phyloP scores from a whole-genome alignment of 352 stramenopile species.

The Globisporangium nagaii region DNA sequence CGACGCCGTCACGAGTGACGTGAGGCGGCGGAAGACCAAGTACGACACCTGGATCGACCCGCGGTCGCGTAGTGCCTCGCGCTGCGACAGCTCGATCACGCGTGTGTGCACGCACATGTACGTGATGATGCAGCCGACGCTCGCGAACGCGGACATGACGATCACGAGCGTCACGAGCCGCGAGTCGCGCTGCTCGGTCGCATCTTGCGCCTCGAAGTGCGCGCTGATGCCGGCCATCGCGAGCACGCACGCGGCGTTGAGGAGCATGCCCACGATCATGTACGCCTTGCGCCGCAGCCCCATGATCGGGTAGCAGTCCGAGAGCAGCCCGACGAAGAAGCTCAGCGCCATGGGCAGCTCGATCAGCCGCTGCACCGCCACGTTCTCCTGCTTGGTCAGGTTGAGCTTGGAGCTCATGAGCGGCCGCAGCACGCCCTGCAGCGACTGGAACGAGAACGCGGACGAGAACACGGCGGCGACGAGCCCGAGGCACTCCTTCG shows the following conservation, averaged over 20 bases:
- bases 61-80: slow-evolving; percentile 28
- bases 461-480: slow-evolving; percentile 17
- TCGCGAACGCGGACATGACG: slow-evolving; percentile 16
- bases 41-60: slow-evolving; percentile 32
- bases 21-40: slow-evolving; percentile 25
- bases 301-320: slow-evolving; percentile 88
- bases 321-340: slow-evolving; percentile 85
- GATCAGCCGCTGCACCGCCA: slow-evolving; percentile 43
- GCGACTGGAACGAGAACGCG: slow-evolving; percentile 13
- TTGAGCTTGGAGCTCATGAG: slow-evolving; percentile 14
- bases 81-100: slow-evolving; percentile 36
- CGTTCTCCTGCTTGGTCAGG: slow-evolving; percentile 9
- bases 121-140: slow-evolving; percentile 24
- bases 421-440: slow-evolving; percentile 9
- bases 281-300: slow-evolving; percentile 88
- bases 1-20: slow-evolving; percentile 12
- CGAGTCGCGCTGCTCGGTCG: background rate
- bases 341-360: slow-evolving; percentile 86
- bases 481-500: slow-evolving; percentile 14
- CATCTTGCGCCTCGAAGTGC: slow-evolving; percentile 11
- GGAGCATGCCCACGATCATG: slow-evolving; percentile 71
- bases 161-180: slow-evolving; percentile 20
- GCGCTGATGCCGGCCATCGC: slow-evolving; percentile 24
- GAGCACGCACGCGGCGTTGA: slow-evolving; percentile 8
- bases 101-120: slow-evolving; percentile 35